phyloP scores from a whole-genome alignment of 2,329 filamentous ascomycete genomes.

The Cadophora malorum region DNA sequence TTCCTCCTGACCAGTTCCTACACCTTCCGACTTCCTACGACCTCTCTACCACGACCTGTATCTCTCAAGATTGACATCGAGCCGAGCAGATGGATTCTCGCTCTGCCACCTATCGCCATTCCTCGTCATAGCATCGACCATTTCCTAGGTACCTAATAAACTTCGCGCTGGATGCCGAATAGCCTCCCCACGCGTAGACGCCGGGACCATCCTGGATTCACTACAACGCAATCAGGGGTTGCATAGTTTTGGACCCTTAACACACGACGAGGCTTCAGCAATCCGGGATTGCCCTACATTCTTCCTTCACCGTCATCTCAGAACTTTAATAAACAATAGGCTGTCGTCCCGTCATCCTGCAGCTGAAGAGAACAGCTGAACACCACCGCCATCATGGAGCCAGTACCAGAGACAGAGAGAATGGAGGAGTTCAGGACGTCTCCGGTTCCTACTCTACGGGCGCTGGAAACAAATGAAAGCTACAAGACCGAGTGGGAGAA shows the following conservation, averaged over 20 bases:
- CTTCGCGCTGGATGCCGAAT: conserved; percentile 37
- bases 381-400: conserved; percentile 58
- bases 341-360: not conserved
- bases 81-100: conserved; percentile 27
- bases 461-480: conserved; percentile 43
- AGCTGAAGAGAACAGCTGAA: conserved; percentile 6
- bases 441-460: conserved; percentile 60
- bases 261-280: conserved; percentile 23
- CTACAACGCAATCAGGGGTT: conserved; percentile 23
- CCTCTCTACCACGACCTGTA: conserved; percentile 17
- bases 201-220: conserved; percentile 30
- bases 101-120: not conserved
- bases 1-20: conserved; percentile 1
- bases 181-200: conserved; percentile 31
- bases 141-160: not conserved
- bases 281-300: conserved; percentile 27
- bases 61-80: conserved; percentile 12
- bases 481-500: conserved; percentile 25
- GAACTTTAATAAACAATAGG: not conserved
- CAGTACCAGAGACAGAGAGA: conserved; percentile 71
- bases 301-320: conserved; percentile 17
- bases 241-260: conserved; percentile 25
- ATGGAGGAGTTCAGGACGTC: conserved; percentile 70
- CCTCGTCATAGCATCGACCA: conserved; percentile 25
- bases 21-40: conserved; percentile 2